Evolutionary conservation across 768 basidiomycete genomes (phyloP).

Genomic region (Boletus rubescentipes): DNA sequence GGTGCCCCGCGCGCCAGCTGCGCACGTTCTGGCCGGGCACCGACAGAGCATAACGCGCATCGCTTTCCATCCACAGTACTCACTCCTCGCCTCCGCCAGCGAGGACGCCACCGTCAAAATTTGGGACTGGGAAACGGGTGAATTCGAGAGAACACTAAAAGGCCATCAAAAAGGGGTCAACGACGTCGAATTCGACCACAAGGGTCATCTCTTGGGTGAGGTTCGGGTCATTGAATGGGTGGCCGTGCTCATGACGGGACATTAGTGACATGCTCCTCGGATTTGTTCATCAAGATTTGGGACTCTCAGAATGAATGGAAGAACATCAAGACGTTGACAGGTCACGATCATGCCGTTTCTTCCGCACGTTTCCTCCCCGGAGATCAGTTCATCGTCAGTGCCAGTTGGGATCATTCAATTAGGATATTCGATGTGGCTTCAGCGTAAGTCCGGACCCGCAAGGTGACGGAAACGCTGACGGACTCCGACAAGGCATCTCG

Average conservation of each 20-base stretch:
- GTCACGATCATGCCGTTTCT: slow-evolving; percentile 91
- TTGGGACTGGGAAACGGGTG: slow-evolving; percentile 97
- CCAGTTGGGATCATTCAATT: slow-evolving; percentile 86
- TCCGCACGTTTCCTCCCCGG: slow-evolving; percentile 82
- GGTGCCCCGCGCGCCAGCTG: slow-evolving; percentile 84
- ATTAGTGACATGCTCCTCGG: slow-evolving; percentile 66
- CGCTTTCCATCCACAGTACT: slow-evolving; percentile 86
- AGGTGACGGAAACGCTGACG: slow-evolving; percentile 8
- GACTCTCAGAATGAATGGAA: slow-evolving; percentile 88
- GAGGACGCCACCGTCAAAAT: slow-evolving; percentile 90
- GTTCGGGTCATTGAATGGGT: neutral
- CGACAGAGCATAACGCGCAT: slow-evolving; percentile 74
- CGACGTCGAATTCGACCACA: slow-evolving; percentile 87
- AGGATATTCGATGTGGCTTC: slow-evolving; percentile 84
- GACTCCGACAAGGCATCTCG: slow-evolving; percentile 53
- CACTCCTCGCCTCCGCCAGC: slow-evolving; percentile 78
- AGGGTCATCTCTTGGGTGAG: slow-evolving; percentile 78
- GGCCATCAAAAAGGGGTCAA: slow-evolving; percentile 88
- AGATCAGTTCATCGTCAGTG: slow-evolving; percentile 80
- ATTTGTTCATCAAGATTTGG: slow-evolving; percentile 92
- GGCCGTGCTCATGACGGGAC: slow-evolving; percentile 1
- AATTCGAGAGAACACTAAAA: slow-evolving; percentile 88
- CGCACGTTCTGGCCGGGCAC: slow-evolving; percentile 76
- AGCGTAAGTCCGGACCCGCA: slow-evolving; percentile 52
- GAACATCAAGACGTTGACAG: slow-evolving; percentile 81